These are phyloP conservation scores for Chenopodium formosanum DNA, from an alignment of 148 eudicot species.

Conservation along the genomic window DNA sequence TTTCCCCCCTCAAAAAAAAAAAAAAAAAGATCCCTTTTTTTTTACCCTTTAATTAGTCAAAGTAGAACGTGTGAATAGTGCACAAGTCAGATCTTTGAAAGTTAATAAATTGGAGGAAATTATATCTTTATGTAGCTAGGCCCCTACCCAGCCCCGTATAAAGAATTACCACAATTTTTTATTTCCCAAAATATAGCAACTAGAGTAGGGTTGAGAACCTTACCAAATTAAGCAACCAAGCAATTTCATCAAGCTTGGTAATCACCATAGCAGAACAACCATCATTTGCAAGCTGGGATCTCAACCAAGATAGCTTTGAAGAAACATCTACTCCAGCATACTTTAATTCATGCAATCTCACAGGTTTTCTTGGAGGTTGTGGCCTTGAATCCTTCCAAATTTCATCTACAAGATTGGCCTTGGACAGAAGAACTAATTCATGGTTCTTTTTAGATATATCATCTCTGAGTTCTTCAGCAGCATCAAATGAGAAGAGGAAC, in stretches of 20 bases:
- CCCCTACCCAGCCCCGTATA: neutral
- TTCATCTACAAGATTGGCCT: conserved; percentile 82
- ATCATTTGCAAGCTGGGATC: conserved; percentile 63
- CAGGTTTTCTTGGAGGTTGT: conserved; percentile 56
- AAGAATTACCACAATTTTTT: conserved; percentile 1
- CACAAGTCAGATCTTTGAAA: no score
- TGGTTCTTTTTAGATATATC: conserved; percentile 67
- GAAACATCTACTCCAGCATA: conserved; percentile 86
- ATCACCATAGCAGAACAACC: conserved; percentile 76
- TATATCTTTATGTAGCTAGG: conserved; percentile 2
- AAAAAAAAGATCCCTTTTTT: no score
- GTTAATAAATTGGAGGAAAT: no score
- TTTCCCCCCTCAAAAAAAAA: no score
- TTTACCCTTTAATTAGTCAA: no score
- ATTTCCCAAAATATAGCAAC: neutral
- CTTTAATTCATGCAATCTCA: conserved; percentile 81
- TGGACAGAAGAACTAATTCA: conserved; percentile 77
- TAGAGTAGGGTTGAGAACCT: conserved; percentile 8
- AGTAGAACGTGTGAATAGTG: no score
- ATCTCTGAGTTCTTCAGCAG: conserved; percentile 84
- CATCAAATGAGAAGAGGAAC: conserved; percentile 94
- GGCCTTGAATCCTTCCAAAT: conserved; percentile 88
- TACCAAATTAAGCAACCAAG: conserved; percentile 97
- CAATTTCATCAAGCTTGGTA: conserved; percentile 91
- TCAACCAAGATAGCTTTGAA: conserved; percentile 66